These are phyloP conservation scores for Russula emetica DNA, from an alignment of 768 basidiomycete species.

Conservation along the genomic window DNA sequence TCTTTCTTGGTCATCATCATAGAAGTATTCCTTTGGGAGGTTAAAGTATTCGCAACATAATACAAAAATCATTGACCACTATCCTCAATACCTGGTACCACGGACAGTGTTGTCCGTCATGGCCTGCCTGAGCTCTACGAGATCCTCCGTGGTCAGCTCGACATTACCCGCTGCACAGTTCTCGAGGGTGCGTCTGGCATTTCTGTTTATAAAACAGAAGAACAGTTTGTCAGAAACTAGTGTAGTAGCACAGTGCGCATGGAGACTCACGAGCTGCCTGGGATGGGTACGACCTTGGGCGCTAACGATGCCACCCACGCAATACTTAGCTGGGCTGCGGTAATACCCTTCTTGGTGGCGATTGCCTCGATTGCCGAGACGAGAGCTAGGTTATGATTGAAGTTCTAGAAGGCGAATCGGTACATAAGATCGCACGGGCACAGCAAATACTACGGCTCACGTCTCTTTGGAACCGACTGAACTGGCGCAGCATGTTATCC, in stretches of 20 bases:
- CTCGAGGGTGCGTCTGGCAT: slow-evolving; percentile 42
- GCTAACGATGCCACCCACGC: slow-evolving; percentile 40
- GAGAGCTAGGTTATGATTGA: slow-evolving; percentile 42
- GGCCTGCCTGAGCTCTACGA: slow-evolving; percentile 39
- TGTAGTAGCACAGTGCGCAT: not conserved
- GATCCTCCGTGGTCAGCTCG: slow-evolving; percentile 36
- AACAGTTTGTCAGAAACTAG: not conserved
- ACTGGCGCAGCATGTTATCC: slow-evolving; percentile 36
- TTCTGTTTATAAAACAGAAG: slow-evolving; percentile 27
- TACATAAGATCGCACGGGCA: not conserved
- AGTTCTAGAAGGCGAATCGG: slow-evolving; percentile 30
- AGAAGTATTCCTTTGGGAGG: not conserved
- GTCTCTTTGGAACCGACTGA: slow-evolving; percentile 41
- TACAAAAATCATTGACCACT: not conserved
- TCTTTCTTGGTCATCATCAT: not conserved
- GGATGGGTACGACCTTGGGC: slow-evolving; percentile 43
- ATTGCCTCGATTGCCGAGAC: slow-evolving; percentile 41
- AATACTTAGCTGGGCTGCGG: slow-evolving; percentile 39
- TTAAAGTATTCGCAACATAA: slow-evolving; percentile 4
- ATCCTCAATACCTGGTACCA: slow-evolving; percentile 22
- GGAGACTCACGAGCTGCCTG: slow-evolving; percentile 40
- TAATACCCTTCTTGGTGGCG: slow-evolving; percentile 41
- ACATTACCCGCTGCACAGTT: slow-evolving; percentile 42
- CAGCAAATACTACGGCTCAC: slow-evolving; percentile 19
- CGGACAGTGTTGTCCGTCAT: slow-evolving; percentile 29